Evolutionary conservation across 768 basidiomycete genomes (phyloP), one percentile per base, ranked within the genome.

Genomic region (Kwoniella botswanensis): DNA sequence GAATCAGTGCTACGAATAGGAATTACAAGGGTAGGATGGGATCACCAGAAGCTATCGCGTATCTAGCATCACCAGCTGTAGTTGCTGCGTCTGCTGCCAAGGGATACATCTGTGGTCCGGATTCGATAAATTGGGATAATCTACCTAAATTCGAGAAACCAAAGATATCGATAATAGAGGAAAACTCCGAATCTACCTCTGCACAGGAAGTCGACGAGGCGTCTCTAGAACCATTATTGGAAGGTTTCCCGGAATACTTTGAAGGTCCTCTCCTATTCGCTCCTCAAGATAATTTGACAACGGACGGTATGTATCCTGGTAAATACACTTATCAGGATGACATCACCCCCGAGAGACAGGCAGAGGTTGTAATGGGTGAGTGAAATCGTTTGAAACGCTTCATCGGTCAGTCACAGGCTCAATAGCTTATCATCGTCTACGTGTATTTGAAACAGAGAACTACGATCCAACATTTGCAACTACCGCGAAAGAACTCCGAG

Each of bases 21-120:
- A 99, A 99, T 81, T 99, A 98, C 86, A 98, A 99, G 86, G 97
- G 97, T 3, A 88, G 97, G 4, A 99, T 99, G 97, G 97, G 97
- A 0, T 89, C 91, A 73, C 96, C 97, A 0, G 92, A 93, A 63
- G 96, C 97, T 0, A 89, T 91, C 75, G 96, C 97, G 0, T 98
- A 98, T 85, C 89, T 99, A 53, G 94, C 94, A 4, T 94, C 93
- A 74, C 97, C 97, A 0, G 94, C 93, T 3, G 96, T 98, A 7
- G 97, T 99, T 15, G 96, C 97, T 24, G 95, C 97, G 3, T 94
- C 93, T 66, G 97, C 97, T 1, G 86, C 94, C 57, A 93, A 91
- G 67, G 97, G 97, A 5, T 91, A 90, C 79, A 98, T 99, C 73
- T 90, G 89, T 73, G 88, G 92, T 2, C 97, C 97, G 0, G 88